Evolutionary conservation across 805 yeast genomes (phyloP).

Genomic region (Suhomyces xylopsoci): DNA sequence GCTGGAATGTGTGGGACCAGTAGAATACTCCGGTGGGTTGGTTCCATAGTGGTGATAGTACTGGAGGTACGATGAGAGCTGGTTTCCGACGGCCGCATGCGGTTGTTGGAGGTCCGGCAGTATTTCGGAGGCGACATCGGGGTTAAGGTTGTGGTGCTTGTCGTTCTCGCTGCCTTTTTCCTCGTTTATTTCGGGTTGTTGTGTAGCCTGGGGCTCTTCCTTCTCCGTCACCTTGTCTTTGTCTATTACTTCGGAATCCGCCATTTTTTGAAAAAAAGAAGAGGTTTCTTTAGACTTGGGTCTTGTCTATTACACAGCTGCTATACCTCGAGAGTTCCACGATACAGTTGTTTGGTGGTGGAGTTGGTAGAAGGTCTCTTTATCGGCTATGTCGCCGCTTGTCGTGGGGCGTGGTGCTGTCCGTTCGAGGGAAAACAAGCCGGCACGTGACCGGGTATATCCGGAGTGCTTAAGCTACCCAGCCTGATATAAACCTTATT

Average conservation of each 20-base stretch:
- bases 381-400: neutral
- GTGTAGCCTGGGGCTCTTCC: neutral
- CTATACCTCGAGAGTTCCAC: neutral
- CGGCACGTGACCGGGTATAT: neutral
- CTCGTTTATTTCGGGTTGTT: neutral
- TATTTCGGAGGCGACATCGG: neutral
- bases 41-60: conserved; percentile 3
- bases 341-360: neutral
- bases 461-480: neutral
- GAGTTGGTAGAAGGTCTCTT: neutral
- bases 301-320: neutral
- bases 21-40: neutral
- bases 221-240: neutral
- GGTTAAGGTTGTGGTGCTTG: neutral
- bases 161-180: neutral
- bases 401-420: neutral
- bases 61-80: conserved; percentile 5
- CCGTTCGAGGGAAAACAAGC: neutral
- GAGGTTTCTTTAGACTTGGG: neutral
- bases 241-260: neutral
- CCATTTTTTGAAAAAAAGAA: neutral
- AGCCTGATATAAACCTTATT: neutral
- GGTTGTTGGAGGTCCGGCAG: conserved; percentile 1
- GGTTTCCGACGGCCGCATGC: conserved; percentile 1
- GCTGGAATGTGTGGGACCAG: neutral